Evolutionary conservation across 2,329 filamentous ascomycete species (phyloP).

Genomic region (Lasiodiplodia theobromae): DNA sequence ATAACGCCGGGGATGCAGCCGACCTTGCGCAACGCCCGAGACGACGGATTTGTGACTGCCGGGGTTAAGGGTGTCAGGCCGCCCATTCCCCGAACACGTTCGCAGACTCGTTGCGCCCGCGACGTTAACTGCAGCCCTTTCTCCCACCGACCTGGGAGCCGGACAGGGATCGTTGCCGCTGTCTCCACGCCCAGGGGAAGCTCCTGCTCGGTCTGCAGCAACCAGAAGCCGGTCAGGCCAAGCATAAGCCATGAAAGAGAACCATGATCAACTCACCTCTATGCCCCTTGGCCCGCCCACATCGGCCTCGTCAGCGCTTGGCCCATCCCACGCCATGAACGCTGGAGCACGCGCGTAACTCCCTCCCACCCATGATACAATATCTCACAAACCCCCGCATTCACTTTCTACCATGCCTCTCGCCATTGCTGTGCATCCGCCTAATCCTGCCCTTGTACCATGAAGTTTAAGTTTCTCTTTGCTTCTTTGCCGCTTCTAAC

Average conservation of each 20-base stretch:
- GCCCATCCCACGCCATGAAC: slow-evolving; percentile 3
- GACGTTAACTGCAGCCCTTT: neutral
- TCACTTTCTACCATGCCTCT: neutral
- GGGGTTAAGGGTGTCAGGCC: neutral
- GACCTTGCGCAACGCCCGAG: neutral
- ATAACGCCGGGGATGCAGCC: neutral
- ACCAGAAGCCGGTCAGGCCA: too few species aligned
- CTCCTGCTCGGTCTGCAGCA: neutral
- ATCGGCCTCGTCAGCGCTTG: slow-evolving; percentile 17
- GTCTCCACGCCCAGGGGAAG: neutral
- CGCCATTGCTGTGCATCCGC: neutral
- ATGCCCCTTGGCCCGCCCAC: slow-evolving; percentile 22
- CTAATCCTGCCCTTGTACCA: slow-evolving; percentile 14
- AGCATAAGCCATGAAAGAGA: too few species aligned
- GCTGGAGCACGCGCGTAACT: slow-evolving; percentile 17
- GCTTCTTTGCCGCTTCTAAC: slow-evolving; percentile 16
- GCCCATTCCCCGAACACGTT: neutral
- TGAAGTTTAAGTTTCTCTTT: slow-evolving; percentile 16
- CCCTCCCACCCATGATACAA: neutral
- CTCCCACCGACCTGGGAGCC: too few species aligned
- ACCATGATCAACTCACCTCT: too few species aligned
- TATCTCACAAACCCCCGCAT: neutral
- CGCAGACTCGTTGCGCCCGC: neutral
- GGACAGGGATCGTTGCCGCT: too few species aligned
- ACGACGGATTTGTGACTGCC: neutral